A percentile compares a stretch with the other conserved stretches of the same genome.
phyloP scores from a whole-genome alignment of 441 rosid species.

The Adansonia rubrostipa region DNA sequence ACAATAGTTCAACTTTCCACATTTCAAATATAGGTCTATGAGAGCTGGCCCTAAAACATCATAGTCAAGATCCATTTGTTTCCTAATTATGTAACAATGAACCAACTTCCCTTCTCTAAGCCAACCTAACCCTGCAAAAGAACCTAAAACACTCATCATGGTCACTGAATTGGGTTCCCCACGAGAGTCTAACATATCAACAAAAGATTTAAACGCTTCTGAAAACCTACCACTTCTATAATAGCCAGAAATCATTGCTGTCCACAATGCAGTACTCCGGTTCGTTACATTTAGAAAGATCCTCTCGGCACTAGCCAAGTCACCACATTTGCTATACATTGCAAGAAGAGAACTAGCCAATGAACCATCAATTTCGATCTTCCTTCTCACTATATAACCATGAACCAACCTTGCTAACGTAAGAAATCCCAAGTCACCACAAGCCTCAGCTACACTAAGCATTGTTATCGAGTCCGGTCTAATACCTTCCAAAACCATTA shows the following conservation, averaged over 20 bases:
- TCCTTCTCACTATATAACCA: slow-evolving; percentile 46
- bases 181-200: slow-evolving; percentile 51
- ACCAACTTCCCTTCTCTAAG: slow-evolving; percentile 70
- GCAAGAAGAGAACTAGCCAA: slow-evolving; percentile 54
- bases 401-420: slow-evolving; percentile 62
- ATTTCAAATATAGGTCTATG: slow-evolving; percentile 66
- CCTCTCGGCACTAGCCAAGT: slow-evolving; percentile 59
- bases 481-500: slow-evolving; percentile 54
- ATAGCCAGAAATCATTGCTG: slow-evolving; percentile 76
- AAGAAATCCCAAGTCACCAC: slow-evolving; percentile 56
- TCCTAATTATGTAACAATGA: slow-evolving; percentile 65
- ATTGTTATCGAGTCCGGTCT: slow-evolving; percentile 61
- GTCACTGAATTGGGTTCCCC: slow-evolving; percentile 65
- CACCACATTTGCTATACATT: slow-evolving; percentile 81
- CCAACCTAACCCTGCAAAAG: slow-evolving; percentile 62
- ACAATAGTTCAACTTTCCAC: slow-evolving; percentile 48
- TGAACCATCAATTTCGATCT: slow-evolving; percentile 45
- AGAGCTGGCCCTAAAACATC: slow-evolving; percentile 63
- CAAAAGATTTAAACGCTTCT: slow-evolving; percentile 58
- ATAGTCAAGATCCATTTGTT: slow-evolving; percentile 39
- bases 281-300: slow-evolving; percentile 40
- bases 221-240: slow-evolving; percentile 51
- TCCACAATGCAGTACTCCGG: slow-evolving; percentile 58
- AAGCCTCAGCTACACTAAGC: slow-evolving; percentile 68
- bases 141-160: slow-evolving; percentile 61